These are phyloP conservation scores for Agrocybe pediades DNA, from an alignment of 768 basidiomycete species.

Conservation along the genomic window DNA sequence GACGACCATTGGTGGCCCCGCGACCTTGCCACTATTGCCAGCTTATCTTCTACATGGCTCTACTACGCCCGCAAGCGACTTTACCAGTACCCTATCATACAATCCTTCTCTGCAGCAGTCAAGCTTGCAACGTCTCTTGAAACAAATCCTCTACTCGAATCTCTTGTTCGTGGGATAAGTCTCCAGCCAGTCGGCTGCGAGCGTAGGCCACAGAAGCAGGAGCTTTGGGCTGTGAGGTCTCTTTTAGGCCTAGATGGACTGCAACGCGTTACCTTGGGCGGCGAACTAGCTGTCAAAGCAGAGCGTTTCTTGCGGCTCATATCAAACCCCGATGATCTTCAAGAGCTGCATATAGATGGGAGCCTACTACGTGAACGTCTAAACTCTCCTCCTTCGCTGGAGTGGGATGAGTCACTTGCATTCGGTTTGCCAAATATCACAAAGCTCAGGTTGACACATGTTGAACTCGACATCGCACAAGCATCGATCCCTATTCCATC, in stretches of 20 bases:
- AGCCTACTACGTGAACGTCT: conserved; percentile 28
- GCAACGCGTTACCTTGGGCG: conserved; percentile 45
- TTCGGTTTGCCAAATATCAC: conserved; percentile 45
- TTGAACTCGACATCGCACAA: conserved; percentile 44
- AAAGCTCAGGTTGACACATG: conserved; percentile 41
- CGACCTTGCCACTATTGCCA: conserved; percentile 50
- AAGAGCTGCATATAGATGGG: conserved; percentile 50
- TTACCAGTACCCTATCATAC: conserved; percentile 42
- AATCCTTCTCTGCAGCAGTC: conserved; percentile 41
- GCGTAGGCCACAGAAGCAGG: conserved; percentile 19
- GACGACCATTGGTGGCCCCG: conserved; percentile 55
- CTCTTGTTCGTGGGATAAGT: conserved; percentile 42
- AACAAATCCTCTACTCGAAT: conserved; percentile 33
- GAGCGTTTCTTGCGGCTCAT: conserved; percentile 48
- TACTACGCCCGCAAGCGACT: conserved; percentile 43
- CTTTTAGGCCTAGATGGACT: conserved; percentile 46
- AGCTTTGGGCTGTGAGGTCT: conserved; percentile 39
- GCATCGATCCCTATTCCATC: conserved; percentile 35
- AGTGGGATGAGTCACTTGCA: conserved; percentile 55
- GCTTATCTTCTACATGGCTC: conserved; percentile 51
- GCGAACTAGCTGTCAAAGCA: conserved; percentile 46
- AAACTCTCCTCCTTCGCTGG: conserved; percentile 38
- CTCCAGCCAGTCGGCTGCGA: conserved; percentile 34
- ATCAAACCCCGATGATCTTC: conserved; percentile 39
- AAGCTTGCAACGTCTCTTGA: conserved; percentile 44